Evolutionary conservation across 108 stramenopile genomes (phyloP).

Genomic region (Chaetoceros muelleri): DNA sequence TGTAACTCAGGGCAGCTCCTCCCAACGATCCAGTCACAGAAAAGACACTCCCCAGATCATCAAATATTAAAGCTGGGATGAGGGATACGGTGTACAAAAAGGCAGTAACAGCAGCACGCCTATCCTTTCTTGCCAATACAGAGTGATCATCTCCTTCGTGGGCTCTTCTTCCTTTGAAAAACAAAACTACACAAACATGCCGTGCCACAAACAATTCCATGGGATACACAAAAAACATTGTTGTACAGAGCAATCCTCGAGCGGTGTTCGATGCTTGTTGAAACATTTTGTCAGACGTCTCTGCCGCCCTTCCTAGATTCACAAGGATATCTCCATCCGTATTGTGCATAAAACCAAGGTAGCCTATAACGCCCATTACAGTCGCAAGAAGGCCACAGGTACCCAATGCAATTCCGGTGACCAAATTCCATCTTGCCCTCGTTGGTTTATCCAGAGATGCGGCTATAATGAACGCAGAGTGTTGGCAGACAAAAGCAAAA

Average conservation of each 20-base stretch:
- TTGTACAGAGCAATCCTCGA: constrained; percentile 21
- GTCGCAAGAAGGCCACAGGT: constrained; percentile 19
- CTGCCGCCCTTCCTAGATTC: constrained; percentile 2
- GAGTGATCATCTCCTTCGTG: constrained; percentile 29
- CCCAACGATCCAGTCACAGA: constrained; percentile 25
- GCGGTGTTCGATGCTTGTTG: background rate
- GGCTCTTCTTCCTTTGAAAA: constrained; percentile 31
- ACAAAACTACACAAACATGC: constrained; percentile 29
- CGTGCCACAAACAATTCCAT: constrained; percentile 34
- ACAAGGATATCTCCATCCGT: constrained; percentile 25
- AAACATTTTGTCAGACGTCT: background rate
- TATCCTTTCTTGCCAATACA: constrained; percentile 17
- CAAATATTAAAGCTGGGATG: constrained; percentile 14
- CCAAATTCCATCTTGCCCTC: constrained; percentile 25
- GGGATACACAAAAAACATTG: constrained; percentile 44
- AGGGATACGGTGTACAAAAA: constrained; percentile 22
- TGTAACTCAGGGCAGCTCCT: constrained; percentile 21
- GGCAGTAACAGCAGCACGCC: constrained; percentile 19
- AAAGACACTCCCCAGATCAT: constrained; percentile 20
- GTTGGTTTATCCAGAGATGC: constrained; percentile 26
- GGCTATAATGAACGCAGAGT: constrained; percentile 37
- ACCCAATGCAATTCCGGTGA: constrained; percentile 19
- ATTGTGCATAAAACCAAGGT: constrained; percentile 19
- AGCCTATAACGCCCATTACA: constrained; percentile 17
- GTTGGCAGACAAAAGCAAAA: constrained; percentile 42